These are phyloP conservation scores for Leccinum longicurvipes DNA, from an alignment of 768 basidiomycete genomes.

Conservation along the genomic window DNA sequence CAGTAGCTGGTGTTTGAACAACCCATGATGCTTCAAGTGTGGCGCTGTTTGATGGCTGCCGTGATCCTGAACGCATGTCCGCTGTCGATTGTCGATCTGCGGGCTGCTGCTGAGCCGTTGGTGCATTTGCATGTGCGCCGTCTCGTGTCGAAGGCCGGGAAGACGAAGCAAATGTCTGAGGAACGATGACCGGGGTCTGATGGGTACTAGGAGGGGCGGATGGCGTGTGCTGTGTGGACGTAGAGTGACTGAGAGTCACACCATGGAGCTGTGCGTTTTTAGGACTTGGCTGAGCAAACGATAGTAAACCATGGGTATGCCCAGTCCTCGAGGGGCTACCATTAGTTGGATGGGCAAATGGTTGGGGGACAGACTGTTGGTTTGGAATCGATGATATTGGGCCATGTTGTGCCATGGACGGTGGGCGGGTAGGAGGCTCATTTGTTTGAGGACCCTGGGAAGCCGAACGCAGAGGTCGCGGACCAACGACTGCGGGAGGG, in stretches of 20 bases:
- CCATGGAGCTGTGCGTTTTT: slow-evolving; percentile 20
- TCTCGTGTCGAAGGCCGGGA: slow-evolving; percentile 30
- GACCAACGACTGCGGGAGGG: slow-evolving; percentile 26
- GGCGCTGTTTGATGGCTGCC: slow-evolving; percentile 14
- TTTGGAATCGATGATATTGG: slow-evolving; percentile 6
- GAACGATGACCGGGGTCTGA: slow-evolving; percentile 17
- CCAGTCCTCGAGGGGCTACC: slow-evolving; percentile 15
- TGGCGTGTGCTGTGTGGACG: slow-evolving; percentile 15
- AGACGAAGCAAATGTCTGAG: slow-evolving; percentile 21
- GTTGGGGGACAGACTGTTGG: slow-evolving; percentile 20
- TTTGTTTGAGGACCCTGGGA: slow-evolving; percentile 26
- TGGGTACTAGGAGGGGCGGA: slow-evolving; percentile 18
- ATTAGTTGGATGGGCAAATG: slow-evolving; percentile 14
- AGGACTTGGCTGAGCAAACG: slow-evolving; percentile 25
- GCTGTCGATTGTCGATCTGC: slow-evolving; percentile 9
- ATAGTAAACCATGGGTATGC: slow-evolving; percentile 4
- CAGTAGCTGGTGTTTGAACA: slow-evolving; percentile 28
- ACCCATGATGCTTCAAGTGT: slow-evolving; percentile 33
- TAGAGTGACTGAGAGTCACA: slow-evolving; percentile 5
- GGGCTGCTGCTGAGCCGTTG: slow-evolving; percentile 6
- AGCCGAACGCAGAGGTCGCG: slow-evolving; percentile 27
- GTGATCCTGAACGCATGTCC: slow-evolving; percentile 11
- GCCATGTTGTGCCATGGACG: slow-evolving; percentile 17
- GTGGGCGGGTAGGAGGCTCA: slow-evolving; percentile 26
- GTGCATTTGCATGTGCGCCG: slow-evolving; percentile 8